Conservation (phyloP, 148 eudicot genomes). For the Vaccinium vitisidaea region DNA sequence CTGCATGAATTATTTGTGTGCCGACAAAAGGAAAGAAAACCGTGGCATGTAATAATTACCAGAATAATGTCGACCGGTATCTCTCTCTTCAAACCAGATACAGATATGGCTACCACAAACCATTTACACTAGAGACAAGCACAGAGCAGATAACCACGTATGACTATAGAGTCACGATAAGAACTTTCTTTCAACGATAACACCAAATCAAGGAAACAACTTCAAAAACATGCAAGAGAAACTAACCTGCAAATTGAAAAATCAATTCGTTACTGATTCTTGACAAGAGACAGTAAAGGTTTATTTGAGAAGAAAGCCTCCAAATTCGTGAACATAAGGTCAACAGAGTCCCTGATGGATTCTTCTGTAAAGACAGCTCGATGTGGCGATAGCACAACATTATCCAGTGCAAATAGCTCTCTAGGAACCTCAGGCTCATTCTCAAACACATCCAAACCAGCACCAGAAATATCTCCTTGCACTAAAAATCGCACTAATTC, state of each 20-base stretch:
- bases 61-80: background rate
- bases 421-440: slow-evolving; percentile 58
- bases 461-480: slow-evolving; percentile 63
- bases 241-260: slow-evolving; percentile 11
- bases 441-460: slow-evolving; percentile 80
- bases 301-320: slow-evolving; percentile 60
- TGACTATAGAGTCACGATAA: background rate
- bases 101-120: background rate
- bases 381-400: slow-evolving; percentile 71
- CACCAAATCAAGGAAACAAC: background rate
- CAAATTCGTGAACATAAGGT: slow-evolving; percentile 48
- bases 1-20: background rate
- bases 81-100: background rate
- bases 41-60: background rate
- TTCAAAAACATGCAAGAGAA: background rate
- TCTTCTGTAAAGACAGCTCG: slow-evolving; percentile 52
- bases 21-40: background rate
- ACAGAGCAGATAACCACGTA: background rate
- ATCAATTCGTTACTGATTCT: slow-evolving; percentile 13
- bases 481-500: slow-evolving; percentile 50
- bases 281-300: slow-evolving; percentile 43
- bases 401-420: slow-evolving; percentile 54
- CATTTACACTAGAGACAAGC: background rate
- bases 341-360: slow-evolving; percentile 31
- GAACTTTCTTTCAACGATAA: background rate